Conservation (phyloP, 768 basidiomycete species). For the Naematelia aurantialba region DNA sequence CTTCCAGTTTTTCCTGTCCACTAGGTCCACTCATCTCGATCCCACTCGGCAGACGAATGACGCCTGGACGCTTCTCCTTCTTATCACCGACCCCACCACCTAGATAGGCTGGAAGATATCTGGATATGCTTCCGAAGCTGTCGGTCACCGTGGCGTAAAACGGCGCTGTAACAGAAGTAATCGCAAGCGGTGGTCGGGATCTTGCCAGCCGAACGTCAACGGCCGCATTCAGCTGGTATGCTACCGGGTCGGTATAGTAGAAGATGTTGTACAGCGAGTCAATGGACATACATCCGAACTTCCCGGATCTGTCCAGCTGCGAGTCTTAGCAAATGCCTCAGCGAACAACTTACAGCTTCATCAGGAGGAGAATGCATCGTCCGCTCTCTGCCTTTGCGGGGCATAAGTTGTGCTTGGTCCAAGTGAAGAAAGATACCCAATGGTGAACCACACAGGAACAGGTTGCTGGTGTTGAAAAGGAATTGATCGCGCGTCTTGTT, state of each 20-base stretch:
- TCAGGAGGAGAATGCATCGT: slow-evolving; percentile 53
- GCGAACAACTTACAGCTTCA: slow-evolving; percentile 50
- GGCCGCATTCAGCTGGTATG: slow-evolving; percentile 54
- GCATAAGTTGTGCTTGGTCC: slow-evolving; percentile 54
- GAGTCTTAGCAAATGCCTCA: not conserved
- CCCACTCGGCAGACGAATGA: slow-evolving; percentile 48
- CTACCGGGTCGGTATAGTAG: slow-evolving; percentile 53
- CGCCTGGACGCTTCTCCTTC: slow-evolving; percentile 40
- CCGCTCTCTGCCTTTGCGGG: slow-evolving; percentile 52
- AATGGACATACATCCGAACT: slow-evolving; percentile 53
- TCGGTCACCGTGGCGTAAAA: slow-evolving; percentile 50
- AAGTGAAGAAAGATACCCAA: slow-evolving; percentile 54
- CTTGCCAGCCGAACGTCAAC: slow-evolving; percentile 50
- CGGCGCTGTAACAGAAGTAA: slow-evolving; percentile 47
- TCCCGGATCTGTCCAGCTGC: slow-evolving; percentile 52
- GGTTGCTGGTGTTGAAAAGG: slow-evolving; percentile 50
- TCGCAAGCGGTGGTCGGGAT: slow-evolving; percentile 39
- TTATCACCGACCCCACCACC: slow-evolving; percentile 27
- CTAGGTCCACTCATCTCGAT: slow-evolving; percentile 50
- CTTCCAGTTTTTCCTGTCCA: slow-evolving; percentile 48
- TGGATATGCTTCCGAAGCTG: slow-evolving; percentile 42
- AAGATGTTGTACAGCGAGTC: slow-evolving; percentile 53
- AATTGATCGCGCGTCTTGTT: slow-evolving; percentile 47
- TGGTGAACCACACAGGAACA: slow-evolving; percentile 54
- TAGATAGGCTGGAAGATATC: slow-evolving; percentile 39